Base-by-base conservation (phyloP, 2,329 filamentous ascomycete genomes). In the Ascomycota sp. region DNA sequence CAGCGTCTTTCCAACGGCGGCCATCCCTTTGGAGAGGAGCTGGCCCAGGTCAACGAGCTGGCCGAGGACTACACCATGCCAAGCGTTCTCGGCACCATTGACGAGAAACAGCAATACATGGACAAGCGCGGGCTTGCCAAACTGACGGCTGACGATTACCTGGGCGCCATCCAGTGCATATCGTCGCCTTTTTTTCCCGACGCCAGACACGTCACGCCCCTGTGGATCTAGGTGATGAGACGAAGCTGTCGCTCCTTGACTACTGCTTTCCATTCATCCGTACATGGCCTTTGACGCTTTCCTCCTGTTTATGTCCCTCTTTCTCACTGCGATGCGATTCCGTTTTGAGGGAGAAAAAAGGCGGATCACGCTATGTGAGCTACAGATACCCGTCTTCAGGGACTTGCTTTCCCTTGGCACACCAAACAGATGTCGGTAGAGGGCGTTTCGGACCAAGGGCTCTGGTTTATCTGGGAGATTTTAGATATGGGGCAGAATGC, bases 21-120 rank as follows among this genome's bases (percentile, higher is more conserved):
- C 27, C 70, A 89, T 48, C 86, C 86, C 0, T 95, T 95, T 43
- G 81, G 81, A 31, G 74, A 76, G 30, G 89, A 98, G 53, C 61
- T 95, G 31, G 82, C 81, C 33, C 78, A 95, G 53, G 80, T 95
- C 17, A 82, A 83, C 31, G 89, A 95, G 53, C 67, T 94, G 11
- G 86, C 77, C 0, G 89, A 95, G 54, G 85, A 94, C 52, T 86
- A 82, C 41, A 71, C 72, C 25, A 62, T 71, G 20, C 63, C 65
- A 37, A 63, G 69, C 23, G 55, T 63, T 36, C 47, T 66, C 35
- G 62, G 64, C n/a, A 59, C 71, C 27, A 55, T 74, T 24, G 75
- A 85, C 27, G 77, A 81, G 32, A 52, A 55, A 30, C 65, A 80
- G 43, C 59, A 68, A 39, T 68, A 75, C 34, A 68, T 95, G 46